Base-by-base conservation (phyloP, 2,329 filamentous ascomycete species). In the Diaporthe citriasiana region DNA sequence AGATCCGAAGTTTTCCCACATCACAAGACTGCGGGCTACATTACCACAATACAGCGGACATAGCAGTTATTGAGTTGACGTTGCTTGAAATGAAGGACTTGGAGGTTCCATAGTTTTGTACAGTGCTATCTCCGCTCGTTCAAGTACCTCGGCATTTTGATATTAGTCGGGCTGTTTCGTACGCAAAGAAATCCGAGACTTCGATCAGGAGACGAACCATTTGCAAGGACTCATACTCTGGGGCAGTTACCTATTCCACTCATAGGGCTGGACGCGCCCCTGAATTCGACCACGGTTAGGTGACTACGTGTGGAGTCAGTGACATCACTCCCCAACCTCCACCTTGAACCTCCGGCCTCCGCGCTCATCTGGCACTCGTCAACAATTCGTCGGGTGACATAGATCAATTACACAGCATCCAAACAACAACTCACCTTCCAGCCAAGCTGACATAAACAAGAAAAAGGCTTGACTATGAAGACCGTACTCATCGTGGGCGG, bases 401-500 rank as follows among this genome's bases (percentile, higher is more conserved):
- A 30, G 12, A 17, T 10, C 6, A 19, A 27, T 7, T 51, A 7
- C 12, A 38, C 30, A 51, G 13, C 33, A 51, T 3, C 13, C 30
- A 27, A 8, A 51, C 13, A 35, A 38, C 30, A 6, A 17, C 22
- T 13, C 8, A 38, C 3, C 33, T 38, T 27, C 12, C n/a, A 27
- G 17, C 13, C 2, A 2, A 19, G 22, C 27, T 19, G 4, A n/a
- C 19, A 38, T 13, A 51, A 38, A 17, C 4, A 30, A 7, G 17
- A 25, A 30, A 7, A 25, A 25, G 3, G 9, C 2, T 22, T 60
- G 12, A 73, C 47, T 15, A 75, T 75, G 73, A 71, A 57, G 15
- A 50, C 51, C 1, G 65, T 55, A 35, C 71, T 75, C 47, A 70
- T 75, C 47, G 71, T 75, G 55, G 73, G 73, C 2, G 73, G 73